Base-by-base conservation (phyloP, 192 early-diverging fungal species). In the Coemansia sp. region DNA sequence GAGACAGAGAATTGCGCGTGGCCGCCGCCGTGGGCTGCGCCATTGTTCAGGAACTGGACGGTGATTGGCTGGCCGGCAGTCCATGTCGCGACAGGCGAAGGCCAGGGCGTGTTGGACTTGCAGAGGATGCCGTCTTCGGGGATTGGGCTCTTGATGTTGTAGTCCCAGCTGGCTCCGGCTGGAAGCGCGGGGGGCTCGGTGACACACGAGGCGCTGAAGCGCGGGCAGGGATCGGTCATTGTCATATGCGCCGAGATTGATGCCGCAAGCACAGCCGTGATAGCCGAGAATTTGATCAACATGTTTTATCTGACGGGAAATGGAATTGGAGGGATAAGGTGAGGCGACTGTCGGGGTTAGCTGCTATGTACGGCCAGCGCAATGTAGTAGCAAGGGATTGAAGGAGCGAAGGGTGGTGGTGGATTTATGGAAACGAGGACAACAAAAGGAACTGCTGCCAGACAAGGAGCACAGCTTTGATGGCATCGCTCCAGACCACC, bases 1-100 rank as follows among this genome's bases (percentile, higher is more conserved):
- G 87, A 88, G 6, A 88, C 55, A 2, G 87, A 77, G 61, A 79
- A 86, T 38, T 90, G 78, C 41, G 87, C 88, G 59, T 89, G 86
- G 18, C 89, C 89, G 7, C 87, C 87, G 15, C 72, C 68, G 63
- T 88, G 87, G 75, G 60, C n/a, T 4, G 57, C 72, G 5, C 45
- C 69, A 9, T 72, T 74, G 33, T 75, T 57, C 3, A 64, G 60
- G 60, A 85, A 85, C 8, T 49, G 62, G 0, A 83, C 83, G 12
- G 68, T 24, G 24, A 85, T 70, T 1, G 72, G 53, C 16, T 72
- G 35, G 10, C 86, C 86, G 14, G 86, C 71, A 44, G 68, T 70
- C 77, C 74, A 83, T 10, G 62, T 66, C 3, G 72, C 56, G 36
- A 60, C 63, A 14, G 78, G 73, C 9, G 64, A 52, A 5, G 30